Percentiles rank a stretch among this genome's conserved stretches.
phyloP scores from a whole-genome alignment of 768 basidiomycete species.

The Naganishia kalamii region DNA sequence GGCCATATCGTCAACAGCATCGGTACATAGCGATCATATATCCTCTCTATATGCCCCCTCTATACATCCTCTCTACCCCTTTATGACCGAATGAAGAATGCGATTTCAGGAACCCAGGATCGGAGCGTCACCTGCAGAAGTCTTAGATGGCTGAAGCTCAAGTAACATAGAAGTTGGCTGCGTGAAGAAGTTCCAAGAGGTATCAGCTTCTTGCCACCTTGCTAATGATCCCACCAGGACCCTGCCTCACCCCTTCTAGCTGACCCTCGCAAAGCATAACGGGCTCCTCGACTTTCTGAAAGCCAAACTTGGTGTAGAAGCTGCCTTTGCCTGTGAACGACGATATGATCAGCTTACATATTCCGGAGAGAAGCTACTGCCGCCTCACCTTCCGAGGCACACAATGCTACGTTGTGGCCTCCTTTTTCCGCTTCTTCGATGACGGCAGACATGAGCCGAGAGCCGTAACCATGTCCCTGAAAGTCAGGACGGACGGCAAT shows the following conservation, averaged over 20 bases:
- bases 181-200: background rate
- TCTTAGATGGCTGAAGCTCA: no score
- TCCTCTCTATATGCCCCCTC: no score
- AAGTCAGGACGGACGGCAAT: background rate
- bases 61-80: no score
- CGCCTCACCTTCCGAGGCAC: background rate
- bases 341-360: background rate
- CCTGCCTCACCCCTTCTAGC: background rate
- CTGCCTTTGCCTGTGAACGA: background rate
- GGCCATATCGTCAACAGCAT: no score
- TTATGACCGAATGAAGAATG: no score
- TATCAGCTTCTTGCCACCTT: background rate
- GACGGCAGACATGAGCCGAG: no score
- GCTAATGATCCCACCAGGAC: background rate
- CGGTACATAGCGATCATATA: no score
- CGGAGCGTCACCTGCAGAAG: no score
- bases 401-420: background rate
- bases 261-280: background rate
- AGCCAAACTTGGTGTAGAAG: background rate
- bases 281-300: background rate
- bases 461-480: no score
- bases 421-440: no score
- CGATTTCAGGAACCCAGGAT: no score
- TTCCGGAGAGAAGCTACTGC: background rate
- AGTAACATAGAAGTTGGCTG: background rate